Evolutionary conservation across 345 rosid species (phyloP), one percentile per base, ranked within the genome.

Genomic region (Aquilaria malaccensis): DNA sequence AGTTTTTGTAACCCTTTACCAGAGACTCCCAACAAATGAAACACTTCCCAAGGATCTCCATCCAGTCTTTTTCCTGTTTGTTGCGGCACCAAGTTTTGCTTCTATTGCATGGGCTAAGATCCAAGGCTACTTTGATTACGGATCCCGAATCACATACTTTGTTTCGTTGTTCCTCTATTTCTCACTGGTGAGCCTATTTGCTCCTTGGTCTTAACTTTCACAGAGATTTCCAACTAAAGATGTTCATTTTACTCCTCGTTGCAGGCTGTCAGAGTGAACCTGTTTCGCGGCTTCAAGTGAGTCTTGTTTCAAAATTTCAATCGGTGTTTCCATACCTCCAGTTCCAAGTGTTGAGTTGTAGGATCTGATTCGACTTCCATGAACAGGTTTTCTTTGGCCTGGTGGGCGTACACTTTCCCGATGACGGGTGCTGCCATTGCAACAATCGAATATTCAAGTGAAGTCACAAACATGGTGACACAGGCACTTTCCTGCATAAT

Each of bases 371-470:
- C 53, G 50, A 3, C 59, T 47, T 66, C 14, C 30, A 65, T 52
- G 54, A 30, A 22, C 68, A 91, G 91, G 84, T 89, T 93, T 71
- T 89, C 96, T 31, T 65, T 84, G 74, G 86, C 96, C 56, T 87
- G 96, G 96, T 93, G 98, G 97, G 98, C 96, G 5, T 93, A 87
- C 68, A 89, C 97, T 15, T 89, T 93, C 67, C 91, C 98, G 0
- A 86, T 80, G 88, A 83, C 88, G 1, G 77, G 85, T 2, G 88
- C 87, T 13, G 91, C 91, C 43, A 77, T 79, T 55, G 81, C 92
- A 32, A 85, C 92, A n/a, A 82, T 83, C 15, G 72, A 72, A 52
- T 88, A 83, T 68, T 80, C 89, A 50, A 76, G 71, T 4, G 82
- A 76, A 76, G 86, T 81, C 2, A 73, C 73, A 6, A 77, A 75